Base-by-base conservation (phyloP, 345 rosid species). In the Gossypium arboreum region DNA sequence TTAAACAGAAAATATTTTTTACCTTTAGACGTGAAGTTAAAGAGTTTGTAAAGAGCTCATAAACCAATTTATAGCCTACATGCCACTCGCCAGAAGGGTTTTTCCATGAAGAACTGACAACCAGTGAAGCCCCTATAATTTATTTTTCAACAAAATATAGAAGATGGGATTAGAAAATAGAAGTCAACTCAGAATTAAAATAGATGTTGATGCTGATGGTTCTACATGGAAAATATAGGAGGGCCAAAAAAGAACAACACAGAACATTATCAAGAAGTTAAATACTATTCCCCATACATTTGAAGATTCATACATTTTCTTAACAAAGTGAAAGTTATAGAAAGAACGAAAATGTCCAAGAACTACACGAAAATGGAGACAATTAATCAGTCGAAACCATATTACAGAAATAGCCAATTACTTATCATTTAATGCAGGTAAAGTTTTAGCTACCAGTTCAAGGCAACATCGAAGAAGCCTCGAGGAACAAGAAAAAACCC, bases 71-170 rank as follows among this genome's bases (percentile, higher is more conserved):
- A 81, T 73, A 88, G 72, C 99, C 99, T 63, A 93, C 94, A 71
- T 85, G 99, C 98, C 98, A 95, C 71, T 90, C 91, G 73, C 93
- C 97, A 67, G 94, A 85, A 34, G 97, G 99, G 67, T 95, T 93
- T 85, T 91, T 84, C 98, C 99, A 93, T 7, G 89, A 87, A 64
- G 97, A 79, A 84, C 93, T 93, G 78, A 95, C 86, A 81, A 81
- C 67, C 87, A 95, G 80, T 66, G 88, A 73, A 65, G 80, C 86
- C 70, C 98, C 99, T 95, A 79, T 29, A 65, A 12, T 15, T 60
- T 27, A 41, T 76, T 72, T 52, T 79, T 39, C 15, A 65, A 75
- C 51, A 24, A 64, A 44, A 52, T 12, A n/a, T 48, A 56, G 7
- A 55, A 24, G 25, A 75, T 25, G 51, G 29, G 25, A 34, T 22